phyloP scores from a whole-genome alignment of 1,139 yeast genomes.

The Yamadazyma dendronema region DNA sequence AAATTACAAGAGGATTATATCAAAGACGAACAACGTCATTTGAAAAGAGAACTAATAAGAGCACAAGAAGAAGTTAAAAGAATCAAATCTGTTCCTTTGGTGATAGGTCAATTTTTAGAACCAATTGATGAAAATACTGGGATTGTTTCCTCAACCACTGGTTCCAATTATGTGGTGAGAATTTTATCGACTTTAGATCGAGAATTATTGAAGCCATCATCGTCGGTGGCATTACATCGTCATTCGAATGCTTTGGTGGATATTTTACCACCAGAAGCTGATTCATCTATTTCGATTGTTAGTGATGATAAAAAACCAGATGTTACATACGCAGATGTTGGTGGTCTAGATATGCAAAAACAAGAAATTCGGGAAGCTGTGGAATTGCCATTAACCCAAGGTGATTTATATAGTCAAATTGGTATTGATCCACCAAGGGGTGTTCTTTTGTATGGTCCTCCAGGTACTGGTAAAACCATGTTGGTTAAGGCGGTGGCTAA shows the following conservation, averaged over 20 bases:
- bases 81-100: conserved; percentile 95
- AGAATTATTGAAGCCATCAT: conserved; percentile 89
- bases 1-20: conserved; percentile 91
- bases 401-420: conserved; percentile 92
- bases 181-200: conserved; percentile 92
- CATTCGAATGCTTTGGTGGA: conserved; percentile 97
- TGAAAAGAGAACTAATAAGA: conserved; percentile 88
- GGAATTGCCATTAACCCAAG: conserved; percentile 93
- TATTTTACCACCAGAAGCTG: conserved; percentile 98
- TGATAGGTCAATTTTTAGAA: conserved; percentile 96
- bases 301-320: conserved; percentile 94
- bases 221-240: conserved; percentile 96
- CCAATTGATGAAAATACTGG: conserved; percentile 97
- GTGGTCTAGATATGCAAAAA: conserved; percentile 98
- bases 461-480: conserved; percentile 99
- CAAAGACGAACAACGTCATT: conserved; percentile 95
- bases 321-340: conserved; percentile 89
- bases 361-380: conserved; percentile 99
- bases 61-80: conserved; percentile 99
- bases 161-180: conserved; percentile 94
- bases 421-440: conserved; percentile 99
- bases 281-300: conserved; percentile 90
- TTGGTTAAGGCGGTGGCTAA: conserved; percentile 98
- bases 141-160: conserved; percentile 95
- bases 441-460: conserved; percentile 94